Conservation (phyloP, 768 basidiomycete species). For the Psilocybe cubensis region DNA sequence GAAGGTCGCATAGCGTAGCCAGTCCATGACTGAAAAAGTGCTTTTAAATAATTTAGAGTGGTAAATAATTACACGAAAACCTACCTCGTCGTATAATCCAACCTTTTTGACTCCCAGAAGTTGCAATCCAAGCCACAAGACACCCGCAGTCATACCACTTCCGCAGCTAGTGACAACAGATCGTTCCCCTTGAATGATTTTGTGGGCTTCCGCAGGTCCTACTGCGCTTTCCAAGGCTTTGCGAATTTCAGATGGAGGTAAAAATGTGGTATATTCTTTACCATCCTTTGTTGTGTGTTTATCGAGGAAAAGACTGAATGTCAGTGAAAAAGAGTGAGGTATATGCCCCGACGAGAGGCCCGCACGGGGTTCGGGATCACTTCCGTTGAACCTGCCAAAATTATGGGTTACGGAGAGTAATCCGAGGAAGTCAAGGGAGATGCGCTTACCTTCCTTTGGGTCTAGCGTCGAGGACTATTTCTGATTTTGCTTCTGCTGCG, state of each 20-base stretch:
- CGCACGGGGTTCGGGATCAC: conserved; percentile 87
- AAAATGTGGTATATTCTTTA: conserved; percentile 60
- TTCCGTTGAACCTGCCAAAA: conserved; percentile 71
- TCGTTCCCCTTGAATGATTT: conserved; percentile 62
- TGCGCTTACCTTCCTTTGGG: conserved; percentile 78
- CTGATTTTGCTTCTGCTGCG: conserved; percentile 45
- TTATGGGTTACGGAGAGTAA: neutral
- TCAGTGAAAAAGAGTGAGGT: conserved; percentile 81
- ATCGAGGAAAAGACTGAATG: conserved; percentile 77
- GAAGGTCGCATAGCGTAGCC: conserved; percentile 83
- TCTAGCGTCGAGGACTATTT: conserved; percentile 88
- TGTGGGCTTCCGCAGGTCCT: conserved; percentile 56
- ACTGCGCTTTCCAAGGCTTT: conserved; percentile 64
- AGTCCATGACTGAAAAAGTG: conserved; percentile 79
- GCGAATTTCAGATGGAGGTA: conserved; percentile 59
- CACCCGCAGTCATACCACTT: conserved; percentile 97
- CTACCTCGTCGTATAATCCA: conserved; percentile 94
- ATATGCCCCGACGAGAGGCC: conserved; percentile 92
- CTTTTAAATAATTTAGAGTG: conserved; percentile 5
- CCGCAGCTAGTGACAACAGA: conserved; percentile 83
- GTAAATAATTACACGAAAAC: conserved; percentile 1
- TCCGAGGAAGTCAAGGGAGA: conserved; percentile 14
- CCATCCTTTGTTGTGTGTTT: conserved; percentile 42
- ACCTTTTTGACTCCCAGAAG: conserved; percentile 62
- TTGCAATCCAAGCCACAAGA: conserved; percentile 93